These are phyloP conservation scores for Warburgia ugandensis DNA, from an alignment of 164 flowering plant species.

Conservation along the genomic window DNA sequence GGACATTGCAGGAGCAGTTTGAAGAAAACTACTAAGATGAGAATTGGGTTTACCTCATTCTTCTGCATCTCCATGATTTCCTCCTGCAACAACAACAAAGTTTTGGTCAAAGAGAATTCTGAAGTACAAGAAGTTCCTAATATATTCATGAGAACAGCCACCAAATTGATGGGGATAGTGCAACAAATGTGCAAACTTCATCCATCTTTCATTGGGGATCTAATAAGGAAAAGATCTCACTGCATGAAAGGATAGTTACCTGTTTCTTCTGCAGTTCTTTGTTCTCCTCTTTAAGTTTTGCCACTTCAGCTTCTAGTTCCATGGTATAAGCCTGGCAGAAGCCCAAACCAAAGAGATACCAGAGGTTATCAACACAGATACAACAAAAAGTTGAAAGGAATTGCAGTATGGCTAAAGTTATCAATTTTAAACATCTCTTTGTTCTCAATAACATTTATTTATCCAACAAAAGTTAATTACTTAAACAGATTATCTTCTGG, in stretches of 20 bases:
- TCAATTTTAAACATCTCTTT: no score
- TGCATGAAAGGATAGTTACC: constrained; percentile 24
- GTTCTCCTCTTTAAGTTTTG: constrained; percentile 80
- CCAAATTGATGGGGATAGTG: background rate
- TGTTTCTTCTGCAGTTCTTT: constrained; percentile 61
- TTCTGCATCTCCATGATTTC: constrained; percentile 66
- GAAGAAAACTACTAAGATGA: background rate
- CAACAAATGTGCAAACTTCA: background rate
- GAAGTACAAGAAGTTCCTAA: no score
- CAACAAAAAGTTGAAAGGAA: background rate
- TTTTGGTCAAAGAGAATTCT: constrained; percentile 1
- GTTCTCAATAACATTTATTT: no score
- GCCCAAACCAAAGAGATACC: constrained; percentile 1
- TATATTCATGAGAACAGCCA: background rate
- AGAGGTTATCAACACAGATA: background rate
- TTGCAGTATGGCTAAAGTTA: no score
- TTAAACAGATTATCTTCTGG: no score
- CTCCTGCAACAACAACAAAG: constrained; percentile 42
- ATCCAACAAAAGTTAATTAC: no score
- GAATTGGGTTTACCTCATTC: constrained; percentile 49
- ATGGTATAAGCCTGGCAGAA: constrained; percentile 75
- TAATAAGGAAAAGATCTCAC: background rate
- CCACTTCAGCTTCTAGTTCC: constrained; percentile 92
- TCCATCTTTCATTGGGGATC: background rate
- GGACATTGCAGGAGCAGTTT: background rate